Conservation (phyloP, 2,329 filamentous ascomycete species). For the Pyrenochaeta sp. region DNA sequence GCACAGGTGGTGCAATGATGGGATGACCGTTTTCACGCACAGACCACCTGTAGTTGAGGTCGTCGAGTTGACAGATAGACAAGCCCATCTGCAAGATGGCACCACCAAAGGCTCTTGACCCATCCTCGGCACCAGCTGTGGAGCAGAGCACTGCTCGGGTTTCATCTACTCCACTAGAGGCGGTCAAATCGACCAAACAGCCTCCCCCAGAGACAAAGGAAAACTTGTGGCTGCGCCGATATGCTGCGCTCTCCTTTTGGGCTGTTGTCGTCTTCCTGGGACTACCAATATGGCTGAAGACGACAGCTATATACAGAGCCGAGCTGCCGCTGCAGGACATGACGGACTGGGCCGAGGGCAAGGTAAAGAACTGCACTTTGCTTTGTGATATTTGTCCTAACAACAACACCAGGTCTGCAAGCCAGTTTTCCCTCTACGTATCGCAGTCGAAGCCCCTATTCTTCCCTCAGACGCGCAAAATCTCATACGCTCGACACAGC, state of each 20-base stretch:
- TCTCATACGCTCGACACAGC: conserved; percentile 82
- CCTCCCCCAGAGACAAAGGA: conserved; percentile 82
- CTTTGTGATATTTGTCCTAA: conserved; percentile 6
- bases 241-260: conserved; percentile 91
- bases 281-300: conserved; percentile 94
- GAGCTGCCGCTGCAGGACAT: conserved; percentile 83
- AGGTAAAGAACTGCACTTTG: conserved; percentile 62
- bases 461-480: conserved; percentile 73
- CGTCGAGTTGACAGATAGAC: conserved; percentile 18
- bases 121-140: conserved; percentile 23
- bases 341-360: conserved; percentile 90
- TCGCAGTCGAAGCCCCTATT: conserved; percentile 77
- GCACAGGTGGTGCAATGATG: conserved; percentile 4
- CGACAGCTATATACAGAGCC: conserved; percentile 90
- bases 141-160: conserved; percentile 7
- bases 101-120: conserved; percentile 27
- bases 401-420: conserved; percentile 74
- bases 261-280: conserved; percentile 82
- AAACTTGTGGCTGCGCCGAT: conserved; percentile 73
- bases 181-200: conserved; percentile 17
- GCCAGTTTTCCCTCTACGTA: conserved; percentile 85
- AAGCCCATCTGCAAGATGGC: conserved; percentile 39
- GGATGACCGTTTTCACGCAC: conserved; percentile 20
- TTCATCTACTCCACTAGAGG: conserved; percentile 2
- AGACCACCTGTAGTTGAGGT: conserved; percentile 7